Percentiles rank a stretch among this genome's conserved stretches.
These are phyloP conservation scores for Liquidambar formosana DNA, from an alignment of 164 flowering plant species.

Conservation along the genomic window DNA sequence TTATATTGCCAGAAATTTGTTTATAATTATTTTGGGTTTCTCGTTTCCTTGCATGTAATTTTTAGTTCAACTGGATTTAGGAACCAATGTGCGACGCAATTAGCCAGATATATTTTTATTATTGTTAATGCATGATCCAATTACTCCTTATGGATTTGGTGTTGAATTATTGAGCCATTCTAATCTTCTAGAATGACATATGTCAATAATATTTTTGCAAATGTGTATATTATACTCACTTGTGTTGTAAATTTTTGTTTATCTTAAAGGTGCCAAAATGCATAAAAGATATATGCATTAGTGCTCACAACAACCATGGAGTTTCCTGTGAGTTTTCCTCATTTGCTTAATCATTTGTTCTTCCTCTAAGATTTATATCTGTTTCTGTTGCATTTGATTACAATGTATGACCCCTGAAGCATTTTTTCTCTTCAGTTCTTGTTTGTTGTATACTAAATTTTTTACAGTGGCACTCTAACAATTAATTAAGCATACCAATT, in stretches of 20 bases:
- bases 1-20: neutral
- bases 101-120: neutral
- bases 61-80: neutral
- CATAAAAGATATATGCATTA: neutral
- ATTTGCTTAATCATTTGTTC: neutral
- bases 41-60: neutral
- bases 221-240: neutral
- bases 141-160: too few relatives aligned
- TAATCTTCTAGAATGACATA: too few relatives aligned
- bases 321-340: slow-evolving; percentile 15
- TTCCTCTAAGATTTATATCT: neutral
- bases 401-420: neutral
- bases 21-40: neutral
- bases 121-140: too few relatives aligned
- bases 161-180: too few relatives aligned
- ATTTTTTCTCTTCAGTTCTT: neutral
- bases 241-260: slow-evolving; percentile 7
- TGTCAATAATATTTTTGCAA: too few relatives aligned
- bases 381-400: neutral
- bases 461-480: neutral
- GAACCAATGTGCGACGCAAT: neutral
- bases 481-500: neutral
- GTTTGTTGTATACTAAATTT: neutral
- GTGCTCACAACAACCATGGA: slow-evolving; percentile 22
- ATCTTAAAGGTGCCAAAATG: slow-evolving; percentile 11